Evolutionary conservation across 1,284 basidiomycete genomes (phyloP).

Genomic region (Microbotryomycetes sp.): DNA sequence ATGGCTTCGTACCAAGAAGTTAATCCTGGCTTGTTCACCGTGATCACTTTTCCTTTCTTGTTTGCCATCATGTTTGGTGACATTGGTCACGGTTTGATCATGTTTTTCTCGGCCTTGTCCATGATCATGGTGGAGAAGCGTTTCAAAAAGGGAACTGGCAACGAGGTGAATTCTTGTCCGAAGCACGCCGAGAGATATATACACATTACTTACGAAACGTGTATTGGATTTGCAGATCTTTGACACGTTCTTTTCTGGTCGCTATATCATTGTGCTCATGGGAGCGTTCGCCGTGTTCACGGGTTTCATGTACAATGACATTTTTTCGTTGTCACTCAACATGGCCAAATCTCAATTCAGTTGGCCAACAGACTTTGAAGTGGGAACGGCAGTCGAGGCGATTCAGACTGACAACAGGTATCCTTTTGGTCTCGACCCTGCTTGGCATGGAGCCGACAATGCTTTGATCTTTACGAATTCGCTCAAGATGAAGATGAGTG

Average conservation of each 20-base stretch:
- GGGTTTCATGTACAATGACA: slow-evolving; percentile 97
- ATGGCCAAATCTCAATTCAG: slow-evolving; percentile 86
- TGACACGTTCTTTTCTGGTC: slow-evolving; percentile 76
- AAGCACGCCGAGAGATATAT: slow-evolving; percentile 2
- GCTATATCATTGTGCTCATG: slow-evolving; percentile 96
- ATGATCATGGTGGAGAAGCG: slow-evolving; percentile 84
- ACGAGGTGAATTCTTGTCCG: slow-evolving; percentile 52
- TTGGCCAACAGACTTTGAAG: slow-evolving; percentile 53
- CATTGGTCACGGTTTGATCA: slow-evolving; percentile 89
- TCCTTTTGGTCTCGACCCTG: slow-evolving; percentile 89
- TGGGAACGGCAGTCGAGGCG: slow-evolving; percentile 52
- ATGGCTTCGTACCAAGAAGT: slow-evolving; percentile 93
- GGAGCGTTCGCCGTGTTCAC: slow-evolving; percentile 69
- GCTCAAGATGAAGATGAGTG: slow-evolving; percentile 99
- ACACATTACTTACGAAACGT: too few relatives aligned
- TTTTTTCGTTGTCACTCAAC: slow-evolving; percentile 90
- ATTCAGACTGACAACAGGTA: slow-evolving; percentile 64
- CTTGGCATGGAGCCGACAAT: slow-evolving; percentile 93
- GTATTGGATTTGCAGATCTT: slow-evolving; percentile 54
- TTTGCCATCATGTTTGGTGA: slow-evolving; percentile 99
- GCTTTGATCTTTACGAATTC: slow-evolving; percentile 92
- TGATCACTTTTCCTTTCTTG: slow-evolving; percentile 65
- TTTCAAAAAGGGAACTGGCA: slow-evolving; percentile 66
- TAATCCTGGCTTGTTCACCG: slow-evolving; percentile 72
- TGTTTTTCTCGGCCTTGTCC: slow-evolving; percentile 64